phyloP scores from a whole-genome alignment of 2,329 filamentous ascomycete species.

The Pleurostoma richardsiae region DNA sequence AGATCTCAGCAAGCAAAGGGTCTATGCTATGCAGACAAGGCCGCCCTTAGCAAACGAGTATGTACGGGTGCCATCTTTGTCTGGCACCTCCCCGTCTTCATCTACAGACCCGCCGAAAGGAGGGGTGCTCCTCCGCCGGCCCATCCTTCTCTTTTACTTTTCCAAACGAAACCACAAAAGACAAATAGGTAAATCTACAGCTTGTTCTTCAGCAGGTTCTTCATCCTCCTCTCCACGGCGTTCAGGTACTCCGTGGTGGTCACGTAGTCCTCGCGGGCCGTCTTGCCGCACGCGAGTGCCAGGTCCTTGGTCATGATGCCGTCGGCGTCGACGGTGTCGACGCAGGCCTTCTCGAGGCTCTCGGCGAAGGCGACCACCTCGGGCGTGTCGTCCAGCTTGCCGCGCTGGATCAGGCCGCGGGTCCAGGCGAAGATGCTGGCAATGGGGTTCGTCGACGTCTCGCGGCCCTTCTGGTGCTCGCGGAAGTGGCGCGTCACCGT shows the following conservation, averaged over 20 bases:
- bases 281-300: slow-evolving; percentile 90
- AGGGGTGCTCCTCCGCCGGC: no score
- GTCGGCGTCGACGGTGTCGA: slow-evolving; percentile 90
- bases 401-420: slow-evolving; percentile 86
- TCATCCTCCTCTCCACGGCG: slow-evolving; percentile 87
- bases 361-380: slow-evolving; percentile 90
- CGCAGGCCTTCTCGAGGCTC: slow-evolving; percentile 84
- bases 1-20: no score
- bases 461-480: slow-evolving; percentile 95
- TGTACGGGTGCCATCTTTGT: no score
- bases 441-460: slow-evolving; percentile 98
- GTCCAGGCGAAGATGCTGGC: slow-evolving; percentile 99
- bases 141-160: no score
- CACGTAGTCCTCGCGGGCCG: slow-evolving; percentile 77
- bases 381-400: slow-evolving; percentile 87
- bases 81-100: no score
- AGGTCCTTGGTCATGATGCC: slow-evolving; percentile 99
- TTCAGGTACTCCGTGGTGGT: slow-evolving; percentile 89
- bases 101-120: no score
- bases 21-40: no score
- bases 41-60: no score
- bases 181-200: slow-evolving; percentile 38
- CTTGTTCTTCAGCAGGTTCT: slow-evolving; percentile 74
- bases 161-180: no score
- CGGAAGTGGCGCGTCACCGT: slow-evolving; percentile 98